phyloP scores from a whole-genome alignment of 2,329 filamentous ascomycete genomes.

The Xylaria sp. region DNA sequence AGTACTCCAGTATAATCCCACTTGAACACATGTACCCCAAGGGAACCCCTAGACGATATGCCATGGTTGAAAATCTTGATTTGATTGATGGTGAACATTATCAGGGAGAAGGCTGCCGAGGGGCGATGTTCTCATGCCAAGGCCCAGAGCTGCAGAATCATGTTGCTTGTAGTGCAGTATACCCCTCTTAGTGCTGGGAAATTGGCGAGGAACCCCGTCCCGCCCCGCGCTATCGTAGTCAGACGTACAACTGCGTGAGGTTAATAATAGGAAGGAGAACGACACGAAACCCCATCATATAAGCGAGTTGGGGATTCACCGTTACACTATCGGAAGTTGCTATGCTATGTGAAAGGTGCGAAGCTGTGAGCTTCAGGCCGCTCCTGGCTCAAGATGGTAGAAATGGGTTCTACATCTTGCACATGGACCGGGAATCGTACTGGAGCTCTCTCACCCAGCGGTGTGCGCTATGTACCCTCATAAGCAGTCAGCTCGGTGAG shows the following conservation, averaged over 20 bases:
- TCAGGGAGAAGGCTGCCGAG: too few species aligned
- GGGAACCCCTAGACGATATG: too few species aligned
- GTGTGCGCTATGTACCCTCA: slow-evolving; percentile 21
- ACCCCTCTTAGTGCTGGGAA: neutral
- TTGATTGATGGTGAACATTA: too few species aligned
- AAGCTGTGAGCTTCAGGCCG: neutral
- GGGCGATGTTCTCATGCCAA: too few species aligned
- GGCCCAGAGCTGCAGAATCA: too few species aligned
- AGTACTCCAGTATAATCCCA: too few species aligned
- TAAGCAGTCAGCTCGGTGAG: slow-evolving; percentile 20
- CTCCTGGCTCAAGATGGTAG: slow-evolving; percentile 3
- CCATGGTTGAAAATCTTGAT: too few species aligned
- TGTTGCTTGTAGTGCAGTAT: too few species aligned
- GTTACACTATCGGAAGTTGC: neutral
- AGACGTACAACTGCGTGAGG: neutral
- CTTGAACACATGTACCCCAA: too few species aligned
- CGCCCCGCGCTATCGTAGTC: neutral
- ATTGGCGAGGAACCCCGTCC: neutral
- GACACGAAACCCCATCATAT: neutral
- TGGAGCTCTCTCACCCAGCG: slow-evolving; percentile 1
- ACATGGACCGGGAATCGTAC: slow-evolving; percentile 8
- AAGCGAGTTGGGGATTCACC: neutral
- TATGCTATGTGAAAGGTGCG: slow-evolving; percentile 20
- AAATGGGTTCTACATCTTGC: slow-evolving; percentile 12
- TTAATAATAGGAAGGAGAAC: neutral